phyloP scores from a whole-genome alignment of 441 rosid genomes.

The Gossypium davidsonii region DNA sequence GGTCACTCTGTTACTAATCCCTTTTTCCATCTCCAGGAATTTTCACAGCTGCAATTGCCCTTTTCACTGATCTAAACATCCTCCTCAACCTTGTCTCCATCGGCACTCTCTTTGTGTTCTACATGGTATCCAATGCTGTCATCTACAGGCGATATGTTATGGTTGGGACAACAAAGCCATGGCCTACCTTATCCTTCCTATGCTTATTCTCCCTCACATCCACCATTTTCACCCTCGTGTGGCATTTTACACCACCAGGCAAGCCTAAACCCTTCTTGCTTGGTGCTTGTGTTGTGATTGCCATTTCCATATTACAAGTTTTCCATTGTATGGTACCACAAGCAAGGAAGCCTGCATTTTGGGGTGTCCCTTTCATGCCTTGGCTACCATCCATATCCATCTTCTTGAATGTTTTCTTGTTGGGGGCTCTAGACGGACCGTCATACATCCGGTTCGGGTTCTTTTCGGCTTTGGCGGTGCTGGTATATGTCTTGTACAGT shows the following conservation, averaged over 20 bases:
- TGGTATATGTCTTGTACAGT: slow-evolving; percentile 66
- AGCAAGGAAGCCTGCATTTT: slow-evolving; percentile 63
- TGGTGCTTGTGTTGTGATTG: slow-evolving; percentile 32
- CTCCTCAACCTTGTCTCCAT: slow-evolving; percentile 80
- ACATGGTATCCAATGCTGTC: slow-evolving; percentile 90
- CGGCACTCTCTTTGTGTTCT: slow-evolving; percentile 83
- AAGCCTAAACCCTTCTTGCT: slow-evolving; percentile 50
- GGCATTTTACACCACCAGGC: slow-evolving; percentile 57
- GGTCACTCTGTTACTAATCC: background rate
- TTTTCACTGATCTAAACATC: slow-evolving; percentile 63
- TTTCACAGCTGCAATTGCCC: slow-evolving; percentile 69
- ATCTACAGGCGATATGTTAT: slow-evolving; percentile 67
- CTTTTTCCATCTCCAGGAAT: slow-evolving; percentile 45
- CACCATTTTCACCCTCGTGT: slow-evolving; percentile 50
- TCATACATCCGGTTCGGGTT: slow-evolving; percentile 64
- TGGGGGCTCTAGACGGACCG: slow-evolving; percentile 62
- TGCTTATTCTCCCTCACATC: slow-evolving; percentile 52
- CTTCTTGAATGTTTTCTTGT: slow-evolving; percentile 67
- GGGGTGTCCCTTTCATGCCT: slow-evolving; percentile 92
- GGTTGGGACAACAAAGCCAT: slow-evolving; percentile 51
- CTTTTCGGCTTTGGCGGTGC: slow-evolving; percentile 51
- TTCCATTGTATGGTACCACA: slow-evolving; percentile 61
- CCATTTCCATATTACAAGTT: slow-evolving; percentile 38
- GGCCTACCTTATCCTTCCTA: slow-evolving; percentile 71
- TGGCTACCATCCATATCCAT: slow-evolving; percentile 77